Base-by-base conservation (phyloP, 2,329 filamentous ascomycete species). In the Calonectria pauciramosa region DNA sequence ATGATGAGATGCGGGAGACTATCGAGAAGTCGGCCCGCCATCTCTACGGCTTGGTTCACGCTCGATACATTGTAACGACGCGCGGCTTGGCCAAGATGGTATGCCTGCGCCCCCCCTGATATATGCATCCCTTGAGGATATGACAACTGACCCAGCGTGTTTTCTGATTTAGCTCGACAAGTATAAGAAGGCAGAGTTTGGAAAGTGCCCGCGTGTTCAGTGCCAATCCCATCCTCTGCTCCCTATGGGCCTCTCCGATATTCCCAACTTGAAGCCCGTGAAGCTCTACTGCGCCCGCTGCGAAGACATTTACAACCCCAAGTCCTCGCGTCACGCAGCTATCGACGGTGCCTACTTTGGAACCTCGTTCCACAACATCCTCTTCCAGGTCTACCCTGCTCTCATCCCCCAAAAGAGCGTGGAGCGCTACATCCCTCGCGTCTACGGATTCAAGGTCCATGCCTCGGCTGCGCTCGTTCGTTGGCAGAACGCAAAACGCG, bases 281-380 rank as follows among this genome's bases (percentile, higher is more conserved):
- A 99, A 98, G 86, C 94, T 99, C 68, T 99, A 98, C 91, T 99
- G 97, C 86, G 93, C 94, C 63, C 95, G 96, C 81, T 99, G 97
- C 89, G 97, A 99, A 89, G 97, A 99, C 85, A 94, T 98, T 74
- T 99, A 99, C 90, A 99, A 99, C 87, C 97, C 97, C 56, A 99
- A 99, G 86, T 99, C 97, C 4, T 96, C 95, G 26, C 95, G 97
- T 34, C 97, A 99, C 86, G 96, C 96, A 66, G 91, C 94, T 73
- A 98, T 99, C 82, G 97, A 99, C 84, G 97, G 97, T 77, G 97
- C 97, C 78, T 99, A 99, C 90, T 99, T 99, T 80, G 97, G 97
- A 80, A 96, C 96, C 63, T 98, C 95, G 3, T 99, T 99, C 89
- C 96, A 98, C 90, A 98, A 98, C 87, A 98, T 99, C 86, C 92